Base-by-base conservation (phyloP, 768 basidiomycete genomes). In the Tephrocybe sp. region DNA sequence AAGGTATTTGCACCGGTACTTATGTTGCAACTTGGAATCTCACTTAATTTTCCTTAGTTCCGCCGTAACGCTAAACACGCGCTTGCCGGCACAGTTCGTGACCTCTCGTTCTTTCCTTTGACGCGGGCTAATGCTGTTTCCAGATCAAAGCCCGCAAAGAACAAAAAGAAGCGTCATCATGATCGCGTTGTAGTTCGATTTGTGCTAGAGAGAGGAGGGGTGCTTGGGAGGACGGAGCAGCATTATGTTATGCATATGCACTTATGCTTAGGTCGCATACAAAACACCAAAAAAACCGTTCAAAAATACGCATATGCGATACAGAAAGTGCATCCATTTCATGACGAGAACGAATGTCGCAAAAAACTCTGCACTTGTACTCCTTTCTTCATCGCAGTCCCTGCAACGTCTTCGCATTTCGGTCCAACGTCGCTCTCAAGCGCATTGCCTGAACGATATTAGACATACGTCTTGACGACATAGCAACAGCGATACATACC, bases 21-120 rank as follows among this genome's bases (percentile, higher is more conserved):
- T 47, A 43, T 52, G 21, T 27, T 22, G 12, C 24, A 21, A 5
- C 18, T 22, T 18, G 27, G 56, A 38, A 26, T 4, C 41, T 31
- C 39, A 46, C 31, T 44, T 55, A 31, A 40, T 46, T 35, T 46
- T 5, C 8, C n/a, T 27, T 67, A 92, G 91, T 92, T 91, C 82
- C 88, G 90, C 67, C 85, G 86, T 65, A 93, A 93, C 65, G 80
- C 88, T 47, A 78, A 79, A 55, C 78, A 77, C 64, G 88, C 90
- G 42, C 79, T 84, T 28, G 66, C 69, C 52, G 91, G 91, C 64
- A 89, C 89, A 43, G 91, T 92, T 62, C 61, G 87, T 70, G 35
- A 37, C 48, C 1, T 44, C 11, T 28, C 5, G 28, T 4, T 18
- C 24, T 30, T 32, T 52, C 9, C 19, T 11, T 44, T 37, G 45